Conservation (phyloP, 2,329 filamentous ascomycete genomes). For the Talaromyces funiculosus region DNA sequence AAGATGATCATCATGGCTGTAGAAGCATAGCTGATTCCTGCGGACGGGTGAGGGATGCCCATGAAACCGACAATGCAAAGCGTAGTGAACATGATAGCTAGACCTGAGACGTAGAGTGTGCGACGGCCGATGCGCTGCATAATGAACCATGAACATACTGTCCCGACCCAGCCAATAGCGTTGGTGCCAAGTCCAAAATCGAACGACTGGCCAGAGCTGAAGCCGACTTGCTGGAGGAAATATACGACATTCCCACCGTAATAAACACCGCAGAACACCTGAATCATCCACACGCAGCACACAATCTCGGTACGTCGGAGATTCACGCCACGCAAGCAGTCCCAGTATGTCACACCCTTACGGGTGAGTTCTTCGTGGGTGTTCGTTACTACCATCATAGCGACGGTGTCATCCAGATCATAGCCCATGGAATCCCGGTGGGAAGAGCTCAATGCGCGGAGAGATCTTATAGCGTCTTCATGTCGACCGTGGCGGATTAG, state of each 20-base stretch:
- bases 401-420: slow-evolving; percentile 43
- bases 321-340: slow-evolving; percentile 29
- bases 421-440: slow-evolving; percentile 27
- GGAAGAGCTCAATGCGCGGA: slow-evolving; percentile 33
- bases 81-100: slow-evolving; percentile 25
- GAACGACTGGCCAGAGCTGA: slow-evolving; percentile 39
- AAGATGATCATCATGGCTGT: slow-evolving; percentile 49
- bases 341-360: slow-evolving; percentile 20
- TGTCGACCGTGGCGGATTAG: slow-evolving; percentile 39
- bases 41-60: slow-evolving; percentile 4
- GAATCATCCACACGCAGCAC: slow-evolving; percentile 31
- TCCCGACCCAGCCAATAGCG: slow-evolving; percentile 53
- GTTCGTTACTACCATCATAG: slow-evolving; percentile 56
- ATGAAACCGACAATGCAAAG: slow-evolving; percentile 27
- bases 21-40: slow-evolving; percentile 22
- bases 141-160: slow-evolving; percentile 46
- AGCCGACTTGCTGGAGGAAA: slow-evolving; percentile 37
- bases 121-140: slow-evolving; percentile 36
- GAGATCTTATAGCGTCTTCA: slow-evolving; percentile 36
- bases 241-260: slow-evolving; percentile 28
- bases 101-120: slow-evolving; percentile 32
- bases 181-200: slow-evolving; percentile 53
- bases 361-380: slow-evolving; percentile 22
- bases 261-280: slow-evolving; percentile 25
- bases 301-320: slow-evolving; percentile 39